phyloP scores from a whole-genome alignment of 129 eudicot genomes.

The Sambucus nigra region DNA sequence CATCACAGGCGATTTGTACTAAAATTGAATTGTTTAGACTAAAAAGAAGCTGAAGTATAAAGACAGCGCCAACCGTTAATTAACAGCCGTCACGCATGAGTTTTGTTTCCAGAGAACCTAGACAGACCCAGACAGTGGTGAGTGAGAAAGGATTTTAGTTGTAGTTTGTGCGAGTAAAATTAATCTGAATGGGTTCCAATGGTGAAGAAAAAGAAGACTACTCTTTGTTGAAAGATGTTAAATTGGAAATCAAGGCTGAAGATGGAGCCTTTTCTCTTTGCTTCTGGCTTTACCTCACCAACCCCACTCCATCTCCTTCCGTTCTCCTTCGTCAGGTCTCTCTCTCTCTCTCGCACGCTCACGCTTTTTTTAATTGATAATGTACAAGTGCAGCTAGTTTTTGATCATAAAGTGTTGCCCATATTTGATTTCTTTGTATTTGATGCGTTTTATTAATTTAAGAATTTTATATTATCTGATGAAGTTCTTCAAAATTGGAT shows the following conservation, averaged over 20 bases:
- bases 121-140: not conserved
- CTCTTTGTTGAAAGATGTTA: constrained; percentile 39
- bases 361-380: not conserved
- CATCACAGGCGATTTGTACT: too few relatives aligned
- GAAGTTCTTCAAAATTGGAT: not conserved
- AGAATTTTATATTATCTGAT: not conserved
- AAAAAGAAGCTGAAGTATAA: too few relatives aligned
- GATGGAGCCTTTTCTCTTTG: constrained; percentile 38
- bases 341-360: constrained; percentile 4
- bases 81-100: constrained; percentile 26
- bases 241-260: constrained; percentile 34
- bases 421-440: constrained; percentile 1
- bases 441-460: not conserved
- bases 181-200: constrained; percentile 17
- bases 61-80: constrained; percentile 37
- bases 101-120: not conserved
- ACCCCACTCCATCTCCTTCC: constrained; percentile 35
- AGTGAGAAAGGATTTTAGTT: not conserved
- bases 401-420: not conserved
- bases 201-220: constrained; percentile 23
- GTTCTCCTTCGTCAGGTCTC: constrained; percentile 59
- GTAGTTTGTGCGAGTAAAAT: constrained; percentile 5
- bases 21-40: too few relatives aligned
- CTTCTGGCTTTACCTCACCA: constrained; percentile 56
- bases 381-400: not conserved